Base-by-base conservation (phyloP, 192 early-diverging fungal genomes). In the Podila minutissima region DNA sequence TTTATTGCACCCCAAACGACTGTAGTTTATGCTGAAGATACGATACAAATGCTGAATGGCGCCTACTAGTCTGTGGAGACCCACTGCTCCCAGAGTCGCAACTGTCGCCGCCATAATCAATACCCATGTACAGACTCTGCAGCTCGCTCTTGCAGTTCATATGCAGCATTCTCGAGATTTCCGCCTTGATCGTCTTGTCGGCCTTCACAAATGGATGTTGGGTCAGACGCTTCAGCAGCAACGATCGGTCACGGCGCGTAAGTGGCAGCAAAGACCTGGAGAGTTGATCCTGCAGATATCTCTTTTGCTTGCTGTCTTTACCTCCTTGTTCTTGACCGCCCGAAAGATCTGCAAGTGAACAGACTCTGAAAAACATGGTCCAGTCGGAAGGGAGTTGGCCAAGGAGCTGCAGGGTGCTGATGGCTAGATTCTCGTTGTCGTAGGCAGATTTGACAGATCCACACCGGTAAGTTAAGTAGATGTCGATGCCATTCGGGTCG, bases 401-500 rank as follows among this genome's bases (percentile, higher is more conserved):
- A 31, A 81, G 60, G 31, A 62, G 73, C 29, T 60, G 38, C 26
- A 81, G 37, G 6, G 37, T 37, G 0, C 71, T 65, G 2, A 81
- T 58, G 0, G 77, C 77, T 32, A 81, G 77, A 24, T 81, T 69
- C 22, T 66, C 71, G 19, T 81, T 81, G 20, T 81, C 77, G 35
- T 81, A 73, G 1, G 71, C 77, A 1, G 71, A 81, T 49, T 24
- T 10, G 57, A 69, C n/a, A 24, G 77, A 81, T 3, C 77, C 77
- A 28, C 77, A 81, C n/a, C 71, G 28, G 62, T 73, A 81, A 1
- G 51, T 69, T 48, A 81, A 31, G 37, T 46, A 73, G 4, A 81
- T 81, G 41, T 69, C 67, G 1, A 81, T 69, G 7, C 77, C 77
- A 46, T 81, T 22, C 1, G 77, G 77, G 33, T 81, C 77, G 22